Conservation (phyloP, 805 yeast species). For the Pichia heedii region DNA sequence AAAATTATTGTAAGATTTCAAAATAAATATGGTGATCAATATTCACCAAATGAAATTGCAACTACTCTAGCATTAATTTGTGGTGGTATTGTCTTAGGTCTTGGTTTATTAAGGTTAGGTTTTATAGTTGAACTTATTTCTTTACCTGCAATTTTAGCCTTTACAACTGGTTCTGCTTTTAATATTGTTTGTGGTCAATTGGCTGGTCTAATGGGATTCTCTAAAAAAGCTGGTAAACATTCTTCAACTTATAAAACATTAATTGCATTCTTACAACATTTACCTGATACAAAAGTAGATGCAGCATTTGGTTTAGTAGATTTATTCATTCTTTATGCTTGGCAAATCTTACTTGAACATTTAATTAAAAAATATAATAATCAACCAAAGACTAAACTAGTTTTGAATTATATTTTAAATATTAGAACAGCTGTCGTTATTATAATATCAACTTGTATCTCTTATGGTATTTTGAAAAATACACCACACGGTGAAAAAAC, state of each 20-base stretch:
- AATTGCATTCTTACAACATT: constrained; percentile 60
- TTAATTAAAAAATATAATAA: constrained; percentile 59
- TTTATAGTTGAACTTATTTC: constrained; percentile 85
- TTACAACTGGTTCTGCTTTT: constrained; percentile 92
- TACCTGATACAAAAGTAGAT: constrained; percentile 60
- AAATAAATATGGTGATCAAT: constrained; percentile 27
- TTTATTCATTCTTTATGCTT: constrained; percentile 56
- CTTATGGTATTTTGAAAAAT: constrained; percentile 62
- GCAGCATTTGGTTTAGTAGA: constrained; percentile 86
- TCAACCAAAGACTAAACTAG: constrained; percentile 45
- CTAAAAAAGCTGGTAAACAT: constrained; percentile 59
- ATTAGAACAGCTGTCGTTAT: constrained; percentile 77
- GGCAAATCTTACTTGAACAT: constrained; percentile 57
- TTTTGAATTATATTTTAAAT: constrained; percentile 64
- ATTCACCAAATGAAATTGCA: constrained; percentile 67
- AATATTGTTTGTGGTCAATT: constrained; percentile 78
- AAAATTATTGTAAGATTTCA: constrained; percentile 64
- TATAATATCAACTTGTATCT: constrained; percentile 71
- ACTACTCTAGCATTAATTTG: constrained; percentile 70
- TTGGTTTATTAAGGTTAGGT: constrained; percentile 78
- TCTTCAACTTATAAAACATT: constrained; percentile 60
- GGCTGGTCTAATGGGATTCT: constrained; percentile 77
- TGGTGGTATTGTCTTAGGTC: constrained; percentile 76
- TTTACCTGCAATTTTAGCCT: constrained; percentile 86
- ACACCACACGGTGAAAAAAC: constrained; percentile 21